Percentiles rank a stretch among this genome's conserved stretches.
phyloP scores from a whole-genome alignment of 352 stramenopile genomes.

The Globisporangium spinosum region DNA sequence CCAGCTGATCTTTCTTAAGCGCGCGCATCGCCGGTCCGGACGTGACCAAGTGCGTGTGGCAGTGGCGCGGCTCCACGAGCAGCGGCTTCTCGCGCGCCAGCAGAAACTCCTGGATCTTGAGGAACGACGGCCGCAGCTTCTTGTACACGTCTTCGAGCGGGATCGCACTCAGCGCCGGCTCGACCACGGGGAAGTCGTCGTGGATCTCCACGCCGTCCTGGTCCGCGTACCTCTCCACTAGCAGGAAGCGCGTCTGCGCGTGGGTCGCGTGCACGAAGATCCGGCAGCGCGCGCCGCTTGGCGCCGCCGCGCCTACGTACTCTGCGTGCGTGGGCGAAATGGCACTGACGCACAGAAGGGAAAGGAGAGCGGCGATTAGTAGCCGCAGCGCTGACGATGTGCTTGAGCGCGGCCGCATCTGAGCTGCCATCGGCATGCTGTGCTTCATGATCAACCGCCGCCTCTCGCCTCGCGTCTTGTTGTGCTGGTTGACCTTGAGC shows the following conservation, averaged over 20 bases:
- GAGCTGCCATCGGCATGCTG: background rate
- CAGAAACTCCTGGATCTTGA: conserved; percentile 36
- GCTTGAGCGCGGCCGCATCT: background rate
- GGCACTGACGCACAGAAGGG: conserved; percentile 13
- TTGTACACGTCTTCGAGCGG: conserved; percentile 34
- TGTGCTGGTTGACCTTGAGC: background rate
- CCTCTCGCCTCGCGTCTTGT: background rate
- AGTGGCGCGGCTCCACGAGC: conserved; percentile 42
- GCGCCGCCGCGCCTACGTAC: conserved; percentile 13
- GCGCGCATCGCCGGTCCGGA: conserved; percentile 24
- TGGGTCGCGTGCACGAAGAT: conserved; percentile 46
- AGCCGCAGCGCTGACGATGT: background rate
- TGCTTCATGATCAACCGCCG: background rate
- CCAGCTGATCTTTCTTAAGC: conserved; percentile 20
- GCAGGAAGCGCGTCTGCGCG: conserved; percentile 40
- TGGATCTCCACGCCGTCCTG: conserved; percentile 43
- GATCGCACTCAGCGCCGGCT: conserved; percentile 23
- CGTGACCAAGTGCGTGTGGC: conserved; percentile 42
- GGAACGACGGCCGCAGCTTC: conserved; percentile 39
- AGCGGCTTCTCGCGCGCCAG: conserved; percentile 21
- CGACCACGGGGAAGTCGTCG: conserved; percentile 33
- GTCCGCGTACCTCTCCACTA: conserved; percentile 50
- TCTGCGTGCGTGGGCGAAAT: conserved; percentile 2
- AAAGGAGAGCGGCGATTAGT: conserved; percentile 2
- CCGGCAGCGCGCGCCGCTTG: conserved; percentile 37